Evolutionary conservation across 305 asterid species (phyloP), one percentile per base, ranked within the genome.

Genomic region (Salvia sclarea): DNA sequence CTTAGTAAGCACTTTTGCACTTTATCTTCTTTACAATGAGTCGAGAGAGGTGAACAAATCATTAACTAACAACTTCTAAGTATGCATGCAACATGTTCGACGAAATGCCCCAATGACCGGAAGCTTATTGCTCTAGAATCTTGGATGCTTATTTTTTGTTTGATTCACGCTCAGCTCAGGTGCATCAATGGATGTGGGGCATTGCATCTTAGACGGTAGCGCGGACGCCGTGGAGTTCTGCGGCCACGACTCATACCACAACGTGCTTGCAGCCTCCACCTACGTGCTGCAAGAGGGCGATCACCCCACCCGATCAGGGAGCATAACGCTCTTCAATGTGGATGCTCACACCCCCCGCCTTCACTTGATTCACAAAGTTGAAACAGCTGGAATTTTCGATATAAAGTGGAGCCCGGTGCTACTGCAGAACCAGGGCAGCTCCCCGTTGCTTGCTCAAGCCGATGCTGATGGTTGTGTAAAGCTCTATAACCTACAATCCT

Each of bases 201-300:
- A 83, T 59, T 79, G 79, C 70, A 37, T 70, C 48, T 78, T 94
- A 21, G 98, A 87, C 37, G 96, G 99, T 12, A 87, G 91, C 78
- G 88, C 86, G 1, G 99, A 94, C 67, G 96, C 96, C 0, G 99
- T 87, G 45, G 99, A 94, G 80, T 94, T 94, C 63, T 94, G 98
- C 64, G 96, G 95, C 17, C 88, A 88, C 0, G 87, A 83, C 11
- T 74, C 86, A 2, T 86, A 79, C 76, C 77, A 81, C 22, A 80
- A 82, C 25, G 82, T 94, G 56, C 87, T 94, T 22, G 99, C 98
- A 0, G 98, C 93, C 48, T 89, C 98, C 37, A 94, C 98, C 6
- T 94, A 94, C 78, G 94, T 89, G 64, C 92, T 91, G 54, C 90
- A 91, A 75, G 99, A 94, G 66, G 98, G 96, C 17, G 95, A 86